Percentiles rank a stretch among this genome's conserved stretches.
Evolutionary conservation across 345 rosid species (phyloP).

Genomic region (Aquilaria yunnanensis): DNA sequence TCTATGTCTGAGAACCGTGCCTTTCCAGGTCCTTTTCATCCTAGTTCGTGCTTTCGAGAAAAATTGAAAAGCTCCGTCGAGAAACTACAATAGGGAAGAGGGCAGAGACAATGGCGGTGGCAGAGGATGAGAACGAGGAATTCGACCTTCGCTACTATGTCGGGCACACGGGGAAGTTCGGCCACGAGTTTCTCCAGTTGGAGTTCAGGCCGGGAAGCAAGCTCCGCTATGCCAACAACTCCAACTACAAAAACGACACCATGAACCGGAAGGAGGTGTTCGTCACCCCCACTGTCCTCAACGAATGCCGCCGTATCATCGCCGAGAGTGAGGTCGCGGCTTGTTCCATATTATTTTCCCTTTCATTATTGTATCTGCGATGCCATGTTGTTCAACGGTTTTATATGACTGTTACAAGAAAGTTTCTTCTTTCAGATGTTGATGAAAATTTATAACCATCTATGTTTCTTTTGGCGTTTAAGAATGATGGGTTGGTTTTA

Average conservation of each 20-base stretch:
- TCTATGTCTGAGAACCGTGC: too few species aligned
- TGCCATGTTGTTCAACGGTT: too few species aligned
- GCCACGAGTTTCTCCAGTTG: conserved; percentile 98
- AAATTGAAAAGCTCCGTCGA: too few species aligned
- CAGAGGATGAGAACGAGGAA: conserved; percentile 61
- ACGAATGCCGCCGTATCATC: conserved; percentile 95
- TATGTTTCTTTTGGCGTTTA: neutral
- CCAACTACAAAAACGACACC: conserved; percentile 71
- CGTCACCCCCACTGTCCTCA: conserved; percentile 87
- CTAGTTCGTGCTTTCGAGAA: too few species aligned
- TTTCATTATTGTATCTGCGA: neutral
- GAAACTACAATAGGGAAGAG: neutral
- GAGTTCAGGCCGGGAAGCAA: conserved; percentile 95
- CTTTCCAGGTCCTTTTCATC: too few species aligned
- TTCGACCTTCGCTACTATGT: conserved; percentile 94
- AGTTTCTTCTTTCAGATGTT: conserved; percentile 1
- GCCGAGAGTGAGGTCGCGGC: conserved; percentile 77
- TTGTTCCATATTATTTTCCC: neutral
- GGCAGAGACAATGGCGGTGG: conserved; percentile 26
- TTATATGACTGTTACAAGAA: neutral
- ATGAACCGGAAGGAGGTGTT: conserved; percentile 96
- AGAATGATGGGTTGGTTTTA: too few species aligned
- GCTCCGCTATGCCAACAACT: conserved; percentile 98
- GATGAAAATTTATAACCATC: too few species aligned
- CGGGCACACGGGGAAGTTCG: conserved; percentile 98